phyloP scores from a whole-genome alignment of 169 alveolate genomes.

The Cryptosporidium xiaoi region DNA sequence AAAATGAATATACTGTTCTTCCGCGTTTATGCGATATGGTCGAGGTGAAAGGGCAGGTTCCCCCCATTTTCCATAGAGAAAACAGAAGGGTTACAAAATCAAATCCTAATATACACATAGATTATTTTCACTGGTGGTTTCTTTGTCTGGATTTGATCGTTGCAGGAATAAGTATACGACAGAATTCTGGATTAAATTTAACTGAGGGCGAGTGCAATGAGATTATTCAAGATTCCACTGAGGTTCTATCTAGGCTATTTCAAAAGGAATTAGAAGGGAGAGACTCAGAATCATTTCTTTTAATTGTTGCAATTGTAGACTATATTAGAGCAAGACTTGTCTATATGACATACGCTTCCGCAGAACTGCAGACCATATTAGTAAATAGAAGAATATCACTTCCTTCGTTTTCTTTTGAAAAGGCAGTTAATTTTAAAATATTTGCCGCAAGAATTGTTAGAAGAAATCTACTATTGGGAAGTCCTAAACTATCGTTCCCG shows the following conservation, averaged over 20 bases:
- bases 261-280: slow-evolving; percentile 12
- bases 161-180: slow-evolving; percentile 43
- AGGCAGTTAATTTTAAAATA: slow-evolving; percentile 40
- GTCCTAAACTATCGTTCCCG: slow-evolving; percentile 35
- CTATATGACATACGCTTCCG: slow-evolving; percentile 58
- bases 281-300: slow-evolving; percentile 4
- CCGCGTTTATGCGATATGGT: slow-evolving; percentile 47
- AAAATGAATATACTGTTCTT: slow-evolving; percentile 16
- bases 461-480: slow-evolving; percentile 37
- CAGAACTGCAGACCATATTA: slow-evolving; percentile 43
- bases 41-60: background rate
- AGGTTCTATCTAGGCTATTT: slow-evolving; percentile 22
- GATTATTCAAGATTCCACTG: slow-evolving; percentile 1
- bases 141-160: slow-evolving; percentile 48
- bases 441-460: slow-evolving; percentile 72
- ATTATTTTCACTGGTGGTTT: slow-evolving; percentile 74
- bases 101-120: slow-evolving; percentile 5
- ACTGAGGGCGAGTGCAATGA: slow-evolving; percentile 7
- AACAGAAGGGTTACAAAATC: background rate
- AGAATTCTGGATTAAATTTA: slow-evolving; percentile 9
- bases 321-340: slow-evolving; percentile 58
- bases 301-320: slow-evolving; percentile 52
- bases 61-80: background rate
- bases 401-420: slow-evolving; percentile 35
- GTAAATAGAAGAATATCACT: slow-evolving; percentile 59